These are phyloP conservation scores for Dunaliella primolecta DNA, from an alignment of 139 green algal species.

Conservation along the genomic window DNA sequence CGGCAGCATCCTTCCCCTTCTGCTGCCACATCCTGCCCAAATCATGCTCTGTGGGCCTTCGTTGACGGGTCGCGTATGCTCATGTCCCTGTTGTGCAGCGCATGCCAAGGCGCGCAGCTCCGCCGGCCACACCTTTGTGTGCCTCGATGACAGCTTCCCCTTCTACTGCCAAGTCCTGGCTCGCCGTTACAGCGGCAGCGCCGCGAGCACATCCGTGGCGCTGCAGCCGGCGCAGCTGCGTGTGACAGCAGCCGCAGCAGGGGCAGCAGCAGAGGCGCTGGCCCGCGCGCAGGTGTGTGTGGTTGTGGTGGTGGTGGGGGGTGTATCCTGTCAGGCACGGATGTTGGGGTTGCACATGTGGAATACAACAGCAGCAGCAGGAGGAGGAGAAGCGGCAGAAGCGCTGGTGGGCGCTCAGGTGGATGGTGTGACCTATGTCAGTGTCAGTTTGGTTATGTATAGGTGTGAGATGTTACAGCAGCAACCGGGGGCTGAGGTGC, in stretches of 20 bases:
- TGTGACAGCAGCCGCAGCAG: constrained; percentile 24
- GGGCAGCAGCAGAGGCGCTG: constrained; percentile 26
- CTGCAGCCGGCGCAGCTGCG: constrained; percentile 5
- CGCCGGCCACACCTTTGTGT: constrained; percentile 46
- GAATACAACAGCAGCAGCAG: no score
- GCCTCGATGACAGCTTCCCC: constrained; percentile 30
- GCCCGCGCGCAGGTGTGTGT: constrained; percentile 20
- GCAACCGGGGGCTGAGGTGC: no score
- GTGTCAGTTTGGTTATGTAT: no score
- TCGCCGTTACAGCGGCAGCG: neutral
- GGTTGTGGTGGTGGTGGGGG: constrained; percentile 13
- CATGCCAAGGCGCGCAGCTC: constrained; percentile 36
- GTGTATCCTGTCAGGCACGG: no score
- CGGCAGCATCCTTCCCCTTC: no score
- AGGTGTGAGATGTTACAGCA: no score
- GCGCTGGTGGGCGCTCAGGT: neutral
- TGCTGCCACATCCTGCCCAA: no score
- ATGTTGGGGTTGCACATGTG: no score
- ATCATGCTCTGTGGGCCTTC: no score
- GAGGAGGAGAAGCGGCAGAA: neutral
- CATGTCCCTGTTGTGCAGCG: constrained; percentile 12
- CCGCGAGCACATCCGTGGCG: neutral
- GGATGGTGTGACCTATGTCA: no score
- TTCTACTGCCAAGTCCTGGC: constrained; percentile 41
- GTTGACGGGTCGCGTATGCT: no score